phyloP scores from a whole-genome alignment of 2,329 filamentous ascomycete genomes.

The Teratosphaeria epicoccoides region DNA sequence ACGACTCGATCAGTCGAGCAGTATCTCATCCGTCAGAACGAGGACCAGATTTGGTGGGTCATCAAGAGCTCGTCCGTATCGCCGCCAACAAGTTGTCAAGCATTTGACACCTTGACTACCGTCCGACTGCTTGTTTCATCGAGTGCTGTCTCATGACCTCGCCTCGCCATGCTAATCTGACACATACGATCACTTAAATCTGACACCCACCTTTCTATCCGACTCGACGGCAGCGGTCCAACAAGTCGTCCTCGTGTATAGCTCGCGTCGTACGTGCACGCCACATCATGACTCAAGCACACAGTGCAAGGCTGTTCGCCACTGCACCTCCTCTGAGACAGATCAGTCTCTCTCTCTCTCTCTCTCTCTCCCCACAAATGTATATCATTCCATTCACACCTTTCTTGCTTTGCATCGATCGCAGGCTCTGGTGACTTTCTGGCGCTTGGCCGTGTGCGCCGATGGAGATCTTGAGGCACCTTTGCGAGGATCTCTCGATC shows the following conservation, averaged over 20 bases:
- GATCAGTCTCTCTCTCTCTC: background rate
- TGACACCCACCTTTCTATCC: background rate
- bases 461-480: background rate
- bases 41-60: too few relatives aligned
- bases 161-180: conserved; percentile 5
- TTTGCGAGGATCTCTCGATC: background rate
- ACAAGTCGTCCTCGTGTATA: conserved; percentile 34
- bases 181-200: background rate
- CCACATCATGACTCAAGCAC: conserved; percentile 23
- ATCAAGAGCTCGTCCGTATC: background rate
- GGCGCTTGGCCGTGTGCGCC: conserved; percentile 3
- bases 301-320: conserved; percentile 31
- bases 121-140: too few relatives aligned
- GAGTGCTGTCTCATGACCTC: background rate
- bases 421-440: conserved; percentile 23
- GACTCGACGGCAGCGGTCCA: conserved; percentile 23
- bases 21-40: too few relatives aligned
- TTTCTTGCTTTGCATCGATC: conserved; percentile 20
- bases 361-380: too few relatives aligned
- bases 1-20: background rate
- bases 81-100: background rate
- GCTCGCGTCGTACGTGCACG: conserved; percentile 40
- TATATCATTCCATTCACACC: background rate
- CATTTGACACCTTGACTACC: background rate
- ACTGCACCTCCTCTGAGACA: conserved; percentile 25